Conservation (phyloP, 768 basidiomycete species). For the Calocybe cyanea region DNA sequence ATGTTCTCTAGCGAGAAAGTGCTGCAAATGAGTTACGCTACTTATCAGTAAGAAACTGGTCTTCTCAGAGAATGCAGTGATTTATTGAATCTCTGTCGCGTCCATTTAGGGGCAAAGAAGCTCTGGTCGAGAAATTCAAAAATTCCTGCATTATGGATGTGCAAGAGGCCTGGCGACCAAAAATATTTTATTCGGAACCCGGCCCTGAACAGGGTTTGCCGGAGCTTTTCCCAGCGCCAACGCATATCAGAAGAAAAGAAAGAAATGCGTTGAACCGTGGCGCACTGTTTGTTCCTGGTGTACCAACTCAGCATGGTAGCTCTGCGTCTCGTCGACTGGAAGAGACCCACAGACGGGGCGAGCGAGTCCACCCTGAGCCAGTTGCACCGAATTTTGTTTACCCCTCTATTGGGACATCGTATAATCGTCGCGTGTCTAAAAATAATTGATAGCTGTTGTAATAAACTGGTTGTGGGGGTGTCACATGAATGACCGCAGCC, state of each 20-base stretch:
- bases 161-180: slow-evolving; percentile 76
- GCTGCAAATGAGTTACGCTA: slow-evolving; percentile 88
- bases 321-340: slow-evolving; percentile 15
- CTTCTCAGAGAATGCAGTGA: background rate
- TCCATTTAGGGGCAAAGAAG: slow-evolving; percentile 74
- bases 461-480: no score
- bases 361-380: slow-evolving; percentile 4
- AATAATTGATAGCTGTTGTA: no score
- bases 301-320: slow-evolving; percentile 15
- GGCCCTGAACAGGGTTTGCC: slow-evolving; percentile 72
- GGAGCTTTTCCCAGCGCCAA: slow-evolving; percentile 80
- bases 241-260: slow-evolving; percentile 77
- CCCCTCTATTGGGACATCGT: slow-evolving; percentile 3
- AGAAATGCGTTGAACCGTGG: slow-evolving; percentile 78
- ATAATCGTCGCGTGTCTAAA: slow-evolving; percentile 10
- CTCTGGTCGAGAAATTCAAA: slow-evolving; percentile 88
- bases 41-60: slow-evolving; percentile 70
- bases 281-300: slow-evolving; percentile 50
- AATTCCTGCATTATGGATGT: slow-evolving; percentile 91
- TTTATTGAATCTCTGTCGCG: background rate
- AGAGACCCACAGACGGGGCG: slow-evolving; percentile 8
- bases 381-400: background rate
- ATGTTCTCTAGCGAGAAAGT: slow-evolving; percentile 91
- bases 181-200: slow-evolving; percentile 72
- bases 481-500: no score